Evolutionary conservation across 371 early-diverging fungal species (phyloP), one percentile per base, ranked within the genome.

Genomic region (Chytridium lagenaria): DNA sequence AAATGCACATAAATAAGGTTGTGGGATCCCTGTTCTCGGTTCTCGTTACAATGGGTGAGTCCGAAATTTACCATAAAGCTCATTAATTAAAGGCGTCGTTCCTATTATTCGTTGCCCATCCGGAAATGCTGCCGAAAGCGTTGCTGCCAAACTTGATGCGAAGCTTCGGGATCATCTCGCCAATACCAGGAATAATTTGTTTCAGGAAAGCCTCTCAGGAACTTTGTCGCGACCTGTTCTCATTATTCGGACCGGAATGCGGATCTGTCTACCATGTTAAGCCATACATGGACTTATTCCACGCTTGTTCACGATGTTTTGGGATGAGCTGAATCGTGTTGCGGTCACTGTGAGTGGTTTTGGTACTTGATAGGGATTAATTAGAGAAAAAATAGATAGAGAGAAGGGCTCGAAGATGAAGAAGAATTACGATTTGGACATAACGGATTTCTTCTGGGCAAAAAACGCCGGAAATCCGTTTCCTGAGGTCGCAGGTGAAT

Each of bases 271-370:
- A 91, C 96, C 22, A 95, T 99, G 90, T 84, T 99, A 70, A 89
- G 88, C 69, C 99, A 99, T 82, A 92, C 96, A 1, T 98, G 99
- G 99, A 97, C 97, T 0, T 99, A 99, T 78, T 92, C 95, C 72
- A 93, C 98, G 0, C 87, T 99, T 28, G 91, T 99, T 19, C 95
- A 98, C 80, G 99, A 99, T 81, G 87, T 99, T 1, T 88, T 98
- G 37, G 92, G 44, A 88, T 99, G 90, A 89, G 57, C 86, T 97
- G 50, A 99, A 99, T 79, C 91, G 96, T 66, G 89, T 98, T 39
- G 67, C 77, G 2, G 65, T 85, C 65, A 73, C 68, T 34, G 81
- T 74, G 44, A 51, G 59, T 69, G 33, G n/a, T 15, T 28, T 72
- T 23, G 3, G 5, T 36, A 22, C 51, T 39, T 3, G n/a, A 28